Conservation (phyloP, 192 early-diverging fungal species). For the Podila horticola region DNA sequence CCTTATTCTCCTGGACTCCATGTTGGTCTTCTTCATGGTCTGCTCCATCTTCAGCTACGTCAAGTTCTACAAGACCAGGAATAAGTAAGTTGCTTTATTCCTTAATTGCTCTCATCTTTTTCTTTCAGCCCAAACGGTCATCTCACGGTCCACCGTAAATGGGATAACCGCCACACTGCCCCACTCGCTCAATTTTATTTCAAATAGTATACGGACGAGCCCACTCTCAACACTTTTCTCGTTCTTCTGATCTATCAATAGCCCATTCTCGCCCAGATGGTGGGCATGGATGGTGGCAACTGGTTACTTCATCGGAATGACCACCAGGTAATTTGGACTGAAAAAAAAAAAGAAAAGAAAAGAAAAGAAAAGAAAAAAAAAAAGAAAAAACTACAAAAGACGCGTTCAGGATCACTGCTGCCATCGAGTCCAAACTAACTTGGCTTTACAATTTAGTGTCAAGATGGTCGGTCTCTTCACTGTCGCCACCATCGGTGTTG, state of each 20-base stretch:
- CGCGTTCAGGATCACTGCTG: neutral
- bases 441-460: slow-evolving; percentile 58
- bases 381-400: too few species aligned
- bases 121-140: too few species aligned
- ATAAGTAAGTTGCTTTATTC: slow-evolving; percentile 31
- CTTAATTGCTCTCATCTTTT: slow-evolving; percentile 7
- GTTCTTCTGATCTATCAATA: slow-evolving; percentile 48
- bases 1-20: slow-evolving; percentile 93
- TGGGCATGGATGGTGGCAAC: slow-evolving; percentile 87
- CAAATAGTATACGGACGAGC: neutral
- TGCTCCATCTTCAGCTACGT: slow-evolving; percentile 88
- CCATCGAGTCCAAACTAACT: neutral
- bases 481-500: slow-evolving; percentile 84
- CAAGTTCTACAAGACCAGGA: slow-evolving; percentile 82
- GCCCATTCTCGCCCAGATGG: slow-evolving; percentile 82
- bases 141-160: too few species aligned
- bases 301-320: slow-evolving; percentile 83
- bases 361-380: too few species aligned
- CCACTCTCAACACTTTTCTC: slow-evolving; percentile 1
- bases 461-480: slow-evolving; percentile 97
- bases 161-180: neutral
- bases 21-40: slow-evolving; percentile 93
- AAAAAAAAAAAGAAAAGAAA: too few species aligned
- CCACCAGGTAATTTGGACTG: slow-evolving; percentile 50
- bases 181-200: neutral